A percentile compares a stretch with the other conserved stretches of the same genome.
These are phyloP conservation scores for Coemansia sp. DNA, from an alignment of 192 early-diverging fungal species.

Conservation along the genomic window DNA sequence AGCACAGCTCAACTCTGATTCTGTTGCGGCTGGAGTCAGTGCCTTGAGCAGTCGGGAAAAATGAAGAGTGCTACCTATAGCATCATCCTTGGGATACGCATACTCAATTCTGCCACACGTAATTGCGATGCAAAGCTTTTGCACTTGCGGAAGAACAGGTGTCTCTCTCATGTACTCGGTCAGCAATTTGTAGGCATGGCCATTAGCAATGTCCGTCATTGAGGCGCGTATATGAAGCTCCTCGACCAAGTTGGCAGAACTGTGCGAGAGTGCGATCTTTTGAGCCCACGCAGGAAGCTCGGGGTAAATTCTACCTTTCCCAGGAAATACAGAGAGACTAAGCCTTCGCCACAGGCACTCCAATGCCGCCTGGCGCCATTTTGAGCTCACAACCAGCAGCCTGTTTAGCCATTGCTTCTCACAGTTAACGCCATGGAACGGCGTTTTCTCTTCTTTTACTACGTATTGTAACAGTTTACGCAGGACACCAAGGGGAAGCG, in stretches of 20 bases:
- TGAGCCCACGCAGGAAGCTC: not conserved
- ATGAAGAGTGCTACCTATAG: not conserved
- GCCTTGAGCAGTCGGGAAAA: not conserved
- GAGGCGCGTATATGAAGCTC: not conserved
- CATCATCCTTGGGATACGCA: not conserved
- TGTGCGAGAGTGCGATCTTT: not conserved
- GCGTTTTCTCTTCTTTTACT: not conserved
- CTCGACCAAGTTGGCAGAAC: not conserved
- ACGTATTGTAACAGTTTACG: not conserved
- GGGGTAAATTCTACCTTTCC: too few species aligned
- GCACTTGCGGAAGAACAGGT: not conserved
- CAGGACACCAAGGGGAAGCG: not conserved
- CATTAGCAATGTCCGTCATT: not conserved
- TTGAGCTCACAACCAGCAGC: not conserved
- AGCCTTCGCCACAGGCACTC: not conserved
- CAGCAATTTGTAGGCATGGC: not conserved
- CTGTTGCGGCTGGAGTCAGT: not conserved
- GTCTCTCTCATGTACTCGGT: not conserved
- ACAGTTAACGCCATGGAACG: not conserved
- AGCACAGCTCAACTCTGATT: not conserved
- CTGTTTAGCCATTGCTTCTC: not conserved
- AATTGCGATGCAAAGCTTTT: not conserved
- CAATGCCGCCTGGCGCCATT: not conserved
- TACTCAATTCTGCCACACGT: not conserved
- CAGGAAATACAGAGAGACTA: not conserved